phyloP scores from a whole-genome alignment of 352 stramenopile species.

The Globisporangium cederbergense region DNA sequence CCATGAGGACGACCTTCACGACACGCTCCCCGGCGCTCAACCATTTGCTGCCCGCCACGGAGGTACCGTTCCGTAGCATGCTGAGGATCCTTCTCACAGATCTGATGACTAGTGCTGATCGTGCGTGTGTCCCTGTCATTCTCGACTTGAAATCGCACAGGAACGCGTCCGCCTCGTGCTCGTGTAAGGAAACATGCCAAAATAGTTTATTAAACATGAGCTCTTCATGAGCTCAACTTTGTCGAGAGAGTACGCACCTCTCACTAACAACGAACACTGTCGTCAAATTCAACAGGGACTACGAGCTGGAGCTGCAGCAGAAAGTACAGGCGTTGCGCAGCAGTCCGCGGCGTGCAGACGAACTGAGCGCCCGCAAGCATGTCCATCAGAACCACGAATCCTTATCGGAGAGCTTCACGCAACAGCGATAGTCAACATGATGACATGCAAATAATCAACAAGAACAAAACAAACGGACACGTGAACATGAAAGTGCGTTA shows the following conservation, averaged over 20 bases:
- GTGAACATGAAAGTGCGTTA: not conserved
- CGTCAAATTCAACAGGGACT: slow-evolving; percentile 23
- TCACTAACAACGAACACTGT: not conserved
- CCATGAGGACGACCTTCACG: slow-evolving; percentile 58
- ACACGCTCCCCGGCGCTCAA: slow-evolving; percentile 63
- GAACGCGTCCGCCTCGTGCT: slow-evolving; percentile 55
- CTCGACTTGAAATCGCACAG: not conserved
- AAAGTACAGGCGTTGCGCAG: slow-evolving; percentile 12
- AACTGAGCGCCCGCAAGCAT: not conserved
- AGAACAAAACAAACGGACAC: not conserved
- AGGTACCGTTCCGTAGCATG: slow-evolving; percentile 15
- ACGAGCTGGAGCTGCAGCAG: slow-evolving; percentile 38
- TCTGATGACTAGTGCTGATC: not conserved
- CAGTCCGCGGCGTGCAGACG: slow-evolving; percentile 1
- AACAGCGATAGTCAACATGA: not conserved
- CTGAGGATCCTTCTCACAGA: not conserved
- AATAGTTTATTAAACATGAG: not conserved
- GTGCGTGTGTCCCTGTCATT: not conserved
- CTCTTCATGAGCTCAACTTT: not conserved
- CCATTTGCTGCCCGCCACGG: slow-evolving; percentile 52
- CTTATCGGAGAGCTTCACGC: not conserved
- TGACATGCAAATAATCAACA: not conserved
- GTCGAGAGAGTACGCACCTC: not conserved
- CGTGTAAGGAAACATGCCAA: slow-evolving; percentile 22
- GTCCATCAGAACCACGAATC: not conserved